These are phyloP conservation scores for Bipolaris oryzae DNA, from an alignment of 2,329 filamentous ascomycete genomes.

Conservation along the genomic window DNA sequence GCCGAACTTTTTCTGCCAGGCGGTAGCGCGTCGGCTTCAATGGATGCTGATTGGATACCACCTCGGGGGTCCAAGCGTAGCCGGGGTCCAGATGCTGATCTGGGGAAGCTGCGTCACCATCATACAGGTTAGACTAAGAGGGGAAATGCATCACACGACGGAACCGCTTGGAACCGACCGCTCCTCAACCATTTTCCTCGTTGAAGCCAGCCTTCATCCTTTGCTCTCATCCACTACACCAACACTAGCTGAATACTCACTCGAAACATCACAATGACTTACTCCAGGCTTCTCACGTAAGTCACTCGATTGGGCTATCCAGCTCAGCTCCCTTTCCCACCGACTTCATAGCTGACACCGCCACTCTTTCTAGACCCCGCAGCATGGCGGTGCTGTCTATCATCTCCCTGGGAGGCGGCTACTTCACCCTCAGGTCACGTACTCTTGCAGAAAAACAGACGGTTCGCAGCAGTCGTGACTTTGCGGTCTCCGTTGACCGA, in stretches of 20 bases:
- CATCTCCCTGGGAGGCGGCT: conserved; percentile 41
- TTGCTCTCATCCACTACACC: neutral
- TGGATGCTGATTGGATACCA: conserved; percentile 11
- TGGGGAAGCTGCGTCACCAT: conserved; percentile 26
- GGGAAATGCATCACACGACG: conserved; percentile 35
- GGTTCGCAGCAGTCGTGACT: conserved; percentile 40
- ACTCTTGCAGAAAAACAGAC: conserved; percentile 36
- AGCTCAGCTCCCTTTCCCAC: conserved; percentile 11
- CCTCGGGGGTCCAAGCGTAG: conserved; percentile 11
- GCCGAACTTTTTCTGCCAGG: conserved; percentile 27
- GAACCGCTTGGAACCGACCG: neutral
- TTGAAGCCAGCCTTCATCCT: neutral
- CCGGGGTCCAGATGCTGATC: conserved; percentile 16
- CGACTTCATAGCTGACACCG: conserved; percentile 19
- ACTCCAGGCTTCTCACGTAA: conserved; percentile 41
- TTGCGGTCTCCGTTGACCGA: conserved; percentile 44
- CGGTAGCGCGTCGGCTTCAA: conserved; percentile 16
- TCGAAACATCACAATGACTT: conserved; percentile 32
- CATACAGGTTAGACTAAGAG: conserved; percentile 11
- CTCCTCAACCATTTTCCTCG: conserved; percentile 6
- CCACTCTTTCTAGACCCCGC: conserved; percentile 33
- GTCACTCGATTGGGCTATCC: conserved; percentile 7
- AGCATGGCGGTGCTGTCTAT: conserved; percentile 41
- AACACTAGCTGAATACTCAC: neutral
- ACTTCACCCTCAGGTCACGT: conserved; percentile 41